A percentile compares a stretch with the other conserved stretches of the same genome.
Conservation (phyloP, 306 rosid genomes). For the Cucumis hystrix region DNA sequence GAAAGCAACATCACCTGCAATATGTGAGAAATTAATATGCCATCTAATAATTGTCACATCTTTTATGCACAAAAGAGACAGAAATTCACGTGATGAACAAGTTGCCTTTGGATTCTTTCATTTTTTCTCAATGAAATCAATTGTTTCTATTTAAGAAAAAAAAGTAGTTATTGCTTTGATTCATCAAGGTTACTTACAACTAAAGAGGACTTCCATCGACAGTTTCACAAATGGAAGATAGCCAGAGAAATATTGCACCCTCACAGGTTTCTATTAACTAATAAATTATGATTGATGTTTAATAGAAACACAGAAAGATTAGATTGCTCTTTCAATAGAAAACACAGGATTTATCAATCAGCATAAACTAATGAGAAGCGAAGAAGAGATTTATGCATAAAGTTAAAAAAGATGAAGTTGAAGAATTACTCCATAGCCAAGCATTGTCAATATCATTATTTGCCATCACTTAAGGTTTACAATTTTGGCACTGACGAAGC, state of each 20-base stretch:
- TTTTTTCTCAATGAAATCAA: no score
- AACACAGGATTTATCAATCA: background rate
- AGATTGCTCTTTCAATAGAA: background rate
- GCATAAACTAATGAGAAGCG: background rate
- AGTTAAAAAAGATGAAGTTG: background rate
- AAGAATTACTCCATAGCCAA: background rate
- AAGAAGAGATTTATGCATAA: background rate
- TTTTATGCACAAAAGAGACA: background rate
- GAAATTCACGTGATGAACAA: background rate
- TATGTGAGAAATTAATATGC: background rate
- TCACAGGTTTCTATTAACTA: background rate
- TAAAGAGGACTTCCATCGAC: background rate
- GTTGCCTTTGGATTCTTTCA: no score
- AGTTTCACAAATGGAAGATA: background rate
- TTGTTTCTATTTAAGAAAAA: no score
- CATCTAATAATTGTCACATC: background rate
- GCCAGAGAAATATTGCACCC: background rate
- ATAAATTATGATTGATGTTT: background rate
- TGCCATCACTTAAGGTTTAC: background rate
- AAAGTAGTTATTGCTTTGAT: background rate
- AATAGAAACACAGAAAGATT: background rate
- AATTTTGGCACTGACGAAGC: background rate
- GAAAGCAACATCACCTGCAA: conserved; percentile 94
- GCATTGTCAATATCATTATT: background rate
- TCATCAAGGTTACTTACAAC: background rate